Evolutionary conservation across 768 basidiomycete genomes (phyloP).

Genomic region (Ramaria rubella): DNA sequence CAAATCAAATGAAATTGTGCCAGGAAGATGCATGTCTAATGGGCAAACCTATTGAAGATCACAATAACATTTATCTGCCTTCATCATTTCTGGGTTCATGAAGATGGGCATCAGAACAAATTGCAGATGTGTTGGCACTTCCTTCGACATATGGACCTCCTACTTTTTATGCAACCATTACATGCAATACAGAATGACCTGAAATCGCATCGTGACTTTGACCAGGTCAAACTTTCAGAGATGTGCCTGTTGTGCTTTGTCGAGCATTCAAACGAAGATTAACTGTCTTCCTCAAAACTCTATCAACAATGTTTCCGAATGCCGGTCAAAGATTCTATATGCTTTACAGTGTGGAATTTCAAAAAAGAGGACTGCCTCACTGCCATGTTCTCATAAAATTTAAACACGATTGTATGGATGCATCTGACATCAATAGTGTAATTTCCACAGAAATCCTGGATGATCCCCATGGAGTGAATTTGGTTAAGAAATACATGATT

Average conservation of each 20-base stretch:
- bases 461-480: conserved; percentile 27
- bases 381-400: conserved; percentile 35
- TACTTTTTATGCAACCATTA: too few species aligned
- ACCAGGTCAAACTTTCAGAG: conserved; percentile 15
- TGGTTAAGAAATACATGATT: conserved; percentile 30
- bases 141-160: conserved; percentile 24
- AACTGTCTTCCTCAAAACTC: conserved; percentile 15
- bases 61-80: too few species aligned
- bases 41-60: too few species aligned
- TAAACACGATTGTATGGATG: conserved; percentile 15
- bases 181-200: too few species aligned
- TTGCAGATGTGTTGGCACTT: conserved; percentile 31
- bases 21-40: conserved; percentile 26
- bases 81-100: too few species aligned
- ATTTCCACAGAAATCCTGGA: conserved; percentile 31
- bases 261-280: conserved; percentile 33
- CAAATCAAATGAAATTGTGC: conserved; percentile 22
- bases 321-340: too few species aligned
- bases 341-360: not conserved
- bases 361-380: conserved; percentile 33
- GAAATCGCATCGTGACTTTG: conserved; percentile 19
- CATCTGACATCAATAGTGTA: conserved; percentile 26
- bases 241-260: too few species aligned
- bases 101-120: too few species aligned
- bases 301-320: too few species aligned